phyloP scores from a whole-genome alignment of 129 eudicot genomes.

The Saposhnikovia divaricata region DNA sequence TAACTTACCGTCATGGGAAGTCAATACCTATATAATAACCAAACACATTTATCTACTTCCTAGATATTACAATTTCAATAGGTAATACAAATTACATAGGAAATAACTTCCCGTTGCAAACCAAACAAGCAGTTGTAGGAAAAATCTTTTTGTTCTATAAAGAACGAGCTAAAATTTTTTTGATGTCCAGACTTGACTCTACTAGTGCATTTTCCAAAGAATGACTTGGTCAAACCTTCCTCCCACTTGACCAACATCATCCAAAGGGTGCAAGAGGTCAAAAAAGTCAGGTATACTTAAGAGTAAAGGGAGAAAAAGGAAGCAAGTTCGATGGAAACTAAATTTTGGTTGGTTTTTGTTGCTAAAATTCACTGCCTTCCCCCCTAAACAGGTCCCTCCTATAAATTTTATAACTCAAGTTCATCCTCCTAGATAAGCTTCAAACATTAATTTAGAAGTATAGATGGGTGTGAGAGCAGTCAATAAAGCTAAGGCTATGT shows the following conservation, averaged over 20 bases:
- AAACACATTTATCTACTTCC: no score
- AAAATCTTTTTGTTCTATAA: not conserved
- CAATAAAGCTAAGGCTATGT: not conserved
- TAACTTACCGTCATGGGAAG: no score
- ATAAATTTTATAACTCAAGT: not conserved
- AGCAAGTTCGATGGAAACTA: not conserved
- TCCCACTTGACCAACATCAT: not conserved
- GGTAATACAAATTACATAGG: no score
- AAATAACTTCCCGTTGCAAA: no score
- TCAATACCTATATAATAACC: no score
- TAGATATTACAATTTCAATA: no score
- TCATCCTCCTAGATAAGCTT: not conserved
- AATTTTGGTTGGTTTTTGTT: not conserved
- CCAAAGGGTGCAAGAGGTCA: not conserved
- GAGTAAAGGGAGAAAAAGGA: not conserved
- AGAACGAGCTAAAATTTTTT: not conserved
- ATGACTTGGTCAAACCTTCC: not conserved
- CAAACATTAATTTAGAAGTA: not conserved
- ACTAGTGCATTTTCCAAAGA: not conserved
- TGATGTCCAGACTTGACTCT: not conserved
- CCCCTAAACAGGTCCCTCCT: not conserved
- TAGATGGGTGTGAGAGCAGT: not conserved
- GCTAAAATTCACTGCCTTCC: not conserved
- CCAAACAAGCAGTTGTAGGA: not conserved
- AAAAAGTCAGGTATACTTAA: no score